Base-by-base conservation (phyloP, 495 filamentous ascomycete species). In the Durotheca rogersii region DNA sequence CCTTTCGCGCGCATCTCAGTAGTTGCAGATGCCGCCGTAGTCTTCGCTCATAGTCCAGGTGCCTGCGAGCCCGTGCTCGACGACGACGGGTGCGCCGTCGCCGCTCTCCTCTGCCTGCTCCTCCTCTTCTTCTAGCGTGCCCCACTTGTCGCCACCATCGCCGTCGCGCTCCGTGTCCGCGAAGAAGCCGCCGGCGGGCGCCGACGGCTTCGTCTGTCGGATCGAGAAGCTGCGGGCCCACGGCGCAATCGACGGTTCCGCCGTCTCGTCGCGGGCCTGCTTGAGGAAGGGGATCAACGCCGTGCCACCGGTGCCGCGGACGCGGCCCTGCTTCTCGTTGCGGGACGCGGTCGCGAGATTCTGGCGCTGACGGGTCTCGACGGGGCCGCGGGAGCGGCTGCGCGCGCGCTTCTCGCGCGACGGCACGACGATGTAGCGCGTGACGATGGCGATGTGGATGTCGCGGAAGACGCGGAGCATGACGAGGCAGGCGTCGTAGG, bases 371-470 rank as follows among this genome's bases (percentile, higher is more conserved):
- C 62, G 68, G 31, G n/a, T n/a, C n/a, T n/a, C n/a, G n/a, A 60
- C 60, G 47, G 58, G 63, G 61, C 70, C 64, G 53, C 67, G 78
- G 53, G 64, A 73, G 53, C 71, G 69, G 53, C 68, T 72, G 44
- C 72, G 72, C 0, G 68, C 73, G 44, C 68, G 65, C n/a, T 68
- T 67, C 56, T 77, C 76, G 25, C 72, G 69, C 18, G 74, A 75
- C 20, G 80, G 85, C 43, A 95, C 62, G 53, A 97, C 85, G 65
- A 99, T 95, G 69, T 97, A 99, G 7, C 94, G 89, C 7, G 89
- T 90, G 2, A 97, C 93, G 56, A 99, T 91, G 65, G 89, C 87
- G 58, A 97, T 92, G 61, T 99, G 93, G 68, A 93, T 95, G 66
- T 94, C 90, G 19, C 93, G 85, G 55, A 99, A 83, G 15, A 77